Percentiles rank a stretch among this genome's conserved stretches.
Conservation (phyloP, 2,329 filamentous ascomycete genomes). For the Fragosphaeria purpurea region DNA sequence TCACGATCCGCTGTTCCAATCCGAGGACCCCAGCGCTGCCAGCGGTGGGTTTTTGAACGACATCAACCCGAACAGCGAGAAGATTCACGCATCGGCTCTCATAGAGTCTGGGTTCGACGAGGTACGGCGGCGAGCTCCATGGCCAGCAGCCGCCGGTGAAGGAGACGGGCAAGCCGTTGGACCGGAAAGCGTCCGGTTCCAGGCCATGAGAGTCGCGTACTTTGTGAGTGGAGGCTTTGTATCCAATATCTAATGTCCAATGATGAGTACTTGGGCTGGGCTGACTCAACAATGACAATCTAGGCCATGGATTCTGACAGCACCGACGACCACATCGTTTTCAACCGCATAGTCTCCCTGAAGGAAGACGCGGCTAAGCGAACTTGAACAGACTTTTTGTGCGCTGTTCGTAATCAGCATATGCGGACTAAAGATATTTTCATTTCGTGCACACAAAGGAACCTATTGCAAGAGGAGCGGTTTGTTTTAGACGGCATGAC, state of each 20-base stretch:
- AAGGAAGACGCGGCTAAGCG: background rate
- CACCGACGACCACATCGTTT: too few species aligned
- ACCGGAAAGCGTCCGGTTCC: conserved; percentile 73
- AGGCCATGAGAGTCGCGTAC: conserved; percentile 80
- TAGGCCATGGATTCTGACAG: too few species aligned
- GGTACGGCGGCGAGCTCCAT: conserved; percentile 61
- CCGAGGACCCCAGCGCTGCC: conserved; percentile 66
- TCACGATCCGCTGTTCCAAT: conserved; percentile 77
- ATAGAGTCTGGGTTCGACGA: conserved; percentile 78
- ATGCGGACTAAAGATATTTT: too few species aligned
- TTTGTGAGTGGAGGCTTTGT: conserved; percentile 41
- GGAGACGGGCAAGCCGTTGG: conserved; percentile 49
- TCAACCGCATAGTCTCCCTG: background rate
- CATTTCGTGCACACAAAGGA: too few species aligned
- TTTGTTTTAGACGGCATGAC: too few species aligned
- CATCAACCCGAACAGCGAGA: conserved; percentile 73
- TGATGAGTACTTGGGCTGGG: background rate
- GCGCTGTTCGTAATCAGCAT: too few species aligned
- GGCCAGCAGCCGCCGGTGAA: conserved; percentile 70
- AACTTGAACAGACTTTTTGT: too few species aligned
- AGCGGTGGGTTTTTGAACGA: conserved; percentile 75
- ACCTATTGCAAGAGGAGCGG: too few species aligned
- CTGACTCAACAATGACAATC: background rate
- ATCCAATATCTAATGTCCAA: too few species aligned
- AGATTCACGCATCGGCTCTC: conserved; percentile 65